phyloP scores from a whole-genome alignment of 257 asterid genomes.

The Verbena officinalis region DNA sequence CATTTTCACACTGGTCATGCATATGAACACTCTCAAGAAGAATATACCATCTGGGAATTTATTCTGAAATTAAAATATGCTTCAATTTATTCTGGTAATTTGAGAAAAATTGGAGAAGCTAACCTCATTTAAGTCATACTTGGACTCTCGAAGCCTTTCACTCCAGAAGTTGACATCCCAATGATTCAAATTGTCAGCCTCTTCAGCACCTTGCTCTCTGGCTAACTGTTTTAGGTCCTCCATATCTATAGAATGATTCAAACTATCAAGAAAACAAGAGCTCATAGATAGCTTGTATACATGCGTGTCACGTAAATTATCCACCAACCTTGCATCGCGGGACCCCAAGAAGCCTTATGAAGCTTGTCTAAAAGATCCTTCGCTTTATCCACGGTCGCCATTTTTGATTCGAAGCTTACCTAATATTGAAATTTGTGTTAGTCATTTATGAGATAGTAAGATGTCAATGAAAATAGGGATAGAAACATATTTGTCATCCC shows the following conservation, averaged over 20 bases:
- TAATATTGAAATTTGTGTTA: slow-evolving; percentile 17
- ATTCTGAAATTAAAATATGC: too few relatives aligned
- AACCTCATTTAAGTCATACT: slow-evolving; percentile 83
- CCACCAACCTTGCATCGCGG: slow-evolving; percentile 42
- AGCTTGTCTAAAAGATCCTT: slow-evolving; percentile 51
- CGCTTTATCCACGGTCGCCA: slow-evolving; percentile 53
- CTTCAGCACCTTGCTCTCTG: slow-evolving; percentile 61
- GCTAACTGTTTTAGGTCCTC: slow-evolving; percentile 68
- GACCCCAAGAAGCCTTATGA: slow-evolving; percentile 46
- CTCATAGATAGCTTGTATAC: too few relatives aligned
- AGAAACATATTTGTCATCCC: too few relatives aligned
- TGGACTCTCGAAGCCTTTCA: slow-evolving; percentile 85
- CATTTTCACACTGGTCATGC: background rate
- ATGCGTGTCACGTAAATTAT: too few relatives aligned
- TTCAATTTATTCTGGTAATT: too few relatives aligned
- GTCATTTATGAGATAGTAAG: slow-evolving; percentile 11
- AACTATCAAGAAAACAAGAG: slow-evolving; percentile 6
- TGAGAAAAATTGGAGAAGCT: slow-evolving; percentile 25
- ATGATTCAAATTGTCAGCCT: slow-evolving; percentile 74
- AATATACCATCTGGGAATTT: background rate
- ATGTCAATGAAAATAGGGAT: background rate
- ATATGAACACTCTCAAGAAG: background rate
- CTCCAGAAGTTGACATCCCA: slow-evolving; percentile 92
- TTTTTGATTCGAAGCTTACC: slow-evolving; percentile 48
- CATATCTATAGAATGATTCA: slow-evolving; percentile 50